Evolutionary conservation across 768 basidiomycete species (phyloP).

Genomic region (Cystobasidiopsis lactophilus): DNA sequence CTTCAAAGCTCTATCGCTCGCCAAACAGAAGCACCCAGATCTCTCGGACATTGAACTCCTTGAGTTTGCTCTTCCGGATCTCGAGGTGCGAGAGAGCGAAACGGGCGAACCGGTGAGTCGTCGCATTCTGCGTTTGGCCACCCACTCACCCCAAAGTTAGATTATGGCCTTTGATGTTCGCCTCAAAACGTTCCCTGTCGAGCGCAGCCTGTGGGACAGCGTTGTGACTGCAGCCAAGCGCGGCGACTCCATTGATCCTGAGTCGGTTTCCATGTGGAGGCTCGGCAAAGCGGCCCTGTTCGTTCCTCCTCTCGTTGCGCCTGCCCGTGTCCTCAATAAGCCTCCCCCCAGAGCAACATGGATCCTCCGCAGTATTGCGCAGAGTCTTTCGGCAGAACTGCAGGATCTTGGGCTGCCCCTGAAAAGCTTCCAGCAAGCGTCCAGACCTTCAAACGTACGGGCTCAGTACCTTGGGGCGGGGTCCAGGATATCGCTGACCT

Average conservation of each 20-base stretch:
- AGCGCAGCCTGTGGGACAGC: conserved; percentile 16
- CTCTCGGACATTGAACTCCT: conserved; percentile 12
- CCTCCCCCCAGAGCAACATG: too few relatives aligned
- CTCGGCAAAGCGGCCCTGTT: background rate
- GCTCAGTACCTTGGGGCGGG: too few relatives aligned
- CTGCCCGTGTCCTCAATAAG: too few relatives aligned
- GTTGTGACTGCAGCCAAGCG: conserved; percentile 10
- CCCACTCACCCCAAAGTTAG: too few relatives aligned
- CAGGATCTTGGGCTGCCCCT: too few relatives aligned
- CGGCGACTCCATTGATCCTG: conserved; percentile 18
- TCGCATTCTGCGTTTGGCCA: too few relatives aligned
- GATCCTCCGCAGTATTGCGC: too few relatives aligned
- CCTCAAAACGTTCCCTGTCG: conserved; percentile 16
- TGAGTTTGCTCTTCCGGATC: conserved; percentile 12
- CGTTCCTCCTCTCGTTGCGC: background rate
- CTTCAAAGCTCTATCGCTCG: conserved; percentile 11
- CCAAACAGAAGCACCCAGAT: conserved; percentile 15
- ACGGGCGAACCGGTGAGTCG: conserved; percentile 12
- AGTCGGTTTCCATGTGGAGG: background rate
- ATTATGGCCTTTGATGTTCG: conserved; percentile 16
- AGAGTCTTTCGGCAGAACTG: too few relatives aligned
- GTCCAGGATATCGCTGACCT: too few relatives aligned
- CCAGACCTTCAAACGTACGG: too few relatives aligned
- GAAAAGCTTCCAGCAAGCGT: too few relatives aligned
- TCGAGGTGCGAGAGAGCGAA: conserved; percentile 7